Base-by-base conservation (phyloP, 306 rosid genomes). In the Fagus crenata region DNA sequence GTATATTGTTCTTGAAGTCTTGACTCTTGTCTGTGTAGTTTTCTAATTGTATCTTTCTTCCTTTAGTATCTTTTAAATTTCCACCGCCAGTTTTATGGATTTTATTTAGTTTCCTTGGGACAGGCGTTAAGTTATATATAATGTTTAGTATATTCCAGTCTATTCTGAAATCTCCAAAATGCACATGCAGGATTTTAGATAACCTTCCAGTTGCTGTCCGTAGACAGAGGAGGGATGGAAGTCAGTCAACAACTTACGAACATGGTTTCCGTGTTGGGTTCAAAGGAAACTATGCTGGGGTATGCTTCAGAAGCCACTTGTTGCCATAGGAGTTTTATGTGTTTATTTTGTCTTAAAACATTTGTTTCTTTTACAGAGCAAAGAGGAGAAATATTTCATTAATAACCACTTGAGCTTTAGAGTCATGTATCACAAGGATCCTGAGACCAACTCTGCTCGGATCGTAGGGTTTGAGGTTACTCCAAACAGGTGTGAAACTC, bases 401-500 rank as follows among this genome's bases (percentile, higher is more conserved):
- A 87, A 96, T 82, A 96, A 96, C 83, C 99, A 96, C 93, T 85
- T 96, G 91, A 96, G 97, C 85, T 96, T 92, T 84, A 87, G 99
- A 82, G 97, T 96, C 77, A 96, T 89, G 97, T 96, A 81, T 85
- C 99, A 96, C 90, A 90, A 87, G 86, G 99, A 96, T 76, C 86
- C 89, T 12, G 99, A 91, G 78, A 89, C 97, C 2, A 98, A 93
- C 81, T 69, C 86, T 79, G 93, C 99, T 81, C 95, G 98, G 75
- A 91, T 96, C 74, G 99, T 96, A 74, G 99, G 99, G 77, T 96
- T 96, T 86, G 99, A 96, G 85, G 98, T 96, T 71, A 88, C 98
- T 31, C 93, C 99, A 78, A 89, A 88, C 90, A 96, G 99, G 99
- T 92, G 78, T 73, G 49, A 28, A 78, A 17, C 7, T 60, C 78